A percentile compares a stretch with the other conserved stretches of the same genome.
Conservation (phyloP, 257 asterid species). For the Solanum appendiculatum region DNA sequence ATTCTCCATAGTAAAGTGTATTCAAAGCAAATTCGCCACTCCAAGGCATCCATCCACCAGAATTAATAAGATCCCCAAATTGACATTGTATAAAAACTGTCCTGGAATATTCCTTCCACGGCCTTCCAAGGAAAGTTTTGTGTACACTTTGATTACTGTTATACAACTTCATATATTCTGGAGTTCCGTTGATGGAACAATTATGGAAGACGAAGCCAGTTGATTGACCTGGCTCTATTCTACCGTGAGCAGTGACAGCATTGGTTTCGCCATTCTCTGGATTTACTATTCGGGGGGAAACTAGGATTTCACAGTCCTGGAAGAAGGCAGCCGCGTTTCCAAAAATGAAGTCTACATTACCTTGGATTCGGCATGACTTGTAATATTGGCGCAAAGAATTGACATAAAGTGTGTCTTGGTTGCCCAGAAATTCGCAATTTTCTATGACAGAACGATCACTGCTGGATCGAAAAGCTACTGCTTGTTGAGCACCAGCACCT, state of each 20-base stretch:
- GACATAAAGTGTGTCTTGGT: slow-evolving; percentile 42
- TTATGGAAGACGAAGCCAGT: slow-evolving; percentile 38
- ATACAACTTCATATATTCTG: slow-evolving; percentile 31
- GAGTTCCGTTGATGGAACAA: slow-evolving; percentile 37
- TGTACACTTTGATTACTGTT: slow-evolving; percentile 27
- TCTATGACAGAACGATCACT: slow-evolving; percentile 34
- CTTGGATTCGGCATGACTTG: slow-evolving; percentile 44
- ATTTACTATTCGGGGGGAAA: slow-evolving; percentile 28
- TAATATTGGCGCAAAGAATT: slow-evolving; percentile 45
- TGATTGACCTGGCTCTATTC: slow-evolving; percentile 36
- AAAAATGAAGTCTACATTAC: slow-evolving; percentile 42
- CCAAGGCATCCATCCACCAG: slow-evolving; percentile 48
- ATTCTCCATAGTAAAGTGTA: slow-evolving; percentile 42
- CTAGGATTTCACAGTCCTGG: slow-evolving; percentile 25
- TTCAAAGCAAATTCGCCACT: slow-evolving; percentile 29
- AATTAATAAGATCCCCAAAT: slow-evolving; percentile 21
- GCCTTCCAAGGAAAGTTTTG: slow-evolving; percentile 37
- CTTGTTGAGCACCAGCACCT: slow-evolving; percentile 44
- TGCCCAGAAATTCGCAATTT: slow-evolving; percentile 39
- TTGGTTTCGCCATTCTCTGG: slow-evolving; percentile 43
- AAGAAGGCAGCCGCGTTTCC: slow-evolving; percentile 43
- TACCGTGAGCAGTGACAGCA: slow-evolving; percentile 44
- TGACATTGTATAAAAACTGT: slow-evolving; percentile 27
- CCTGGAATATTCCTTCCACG: slow-evolving; percentile 47
- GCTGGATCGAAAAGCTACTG: slow-evolving; percentile 45